phyloP scores from a whole-genome alignment of 2,329 filamentous ascomycete species.

The Ophiostoma ips region DNA sequence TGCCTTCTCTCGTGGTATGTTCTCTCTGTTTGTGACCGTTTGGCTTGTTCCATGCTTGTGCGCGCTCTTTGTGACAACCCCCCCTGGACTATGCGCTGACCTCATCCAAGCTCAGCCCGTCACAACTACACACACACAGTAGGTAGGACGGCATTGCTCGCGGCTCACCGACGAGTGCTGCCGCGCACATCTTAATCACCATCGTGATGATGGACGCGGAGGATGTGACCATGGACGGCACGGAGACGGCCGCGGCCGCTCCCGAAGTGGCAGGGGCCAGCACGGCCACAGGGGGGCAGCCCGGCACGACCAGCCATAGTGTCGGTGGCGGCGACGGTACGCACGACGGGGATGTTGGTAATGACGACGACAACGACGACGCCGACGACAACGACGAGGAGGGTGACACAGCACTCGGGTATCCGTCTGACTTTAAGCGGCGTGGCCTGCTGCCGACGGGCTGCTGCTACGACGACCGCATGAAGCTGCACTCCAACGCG shows the following conservation, averaged over 20 bases:
- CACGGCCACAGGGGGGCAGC: background rate
- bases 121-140: too few species aligned
- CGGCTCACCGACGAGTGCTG: too few species aligned
- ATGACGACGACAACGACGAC: constrained; percentile 23
- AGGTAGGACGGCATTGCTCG: too few species aligned
- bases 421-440: constrained; percentile 22
- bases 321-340: background rate
- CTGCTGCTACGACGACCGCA: constrained; percentile 81
- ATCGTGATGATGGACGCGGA: constrained; percentile 9
- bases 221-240: constrained; percentile 16
- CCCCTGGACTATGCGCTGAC: too few species aligned
- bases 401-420: constrained; percentile 14
- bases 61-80: too few species aligned
- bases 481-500: constrained; percentile 89
- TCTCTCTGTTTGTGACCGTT: too few species aligned
- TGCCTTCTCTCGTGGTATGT: too few species aligned
- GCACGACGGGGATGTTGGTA: constrained; percentile 28
- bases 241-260: background rate
- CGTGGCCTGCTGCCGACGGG: constrained; percentile 52
- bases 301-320: background rate
- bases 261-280: background rate
- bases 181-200: too few species aligned
- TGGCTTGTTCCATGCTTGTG: too few species aligned
- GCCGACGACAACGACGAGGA: constrained; percentile 16
- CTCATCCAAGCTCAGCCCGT: too few species aligned